phyloP scores from a whole-genome alignment of 2,329 filamentous ascomycete species.

The Leptographium galeiforme region DNA sequence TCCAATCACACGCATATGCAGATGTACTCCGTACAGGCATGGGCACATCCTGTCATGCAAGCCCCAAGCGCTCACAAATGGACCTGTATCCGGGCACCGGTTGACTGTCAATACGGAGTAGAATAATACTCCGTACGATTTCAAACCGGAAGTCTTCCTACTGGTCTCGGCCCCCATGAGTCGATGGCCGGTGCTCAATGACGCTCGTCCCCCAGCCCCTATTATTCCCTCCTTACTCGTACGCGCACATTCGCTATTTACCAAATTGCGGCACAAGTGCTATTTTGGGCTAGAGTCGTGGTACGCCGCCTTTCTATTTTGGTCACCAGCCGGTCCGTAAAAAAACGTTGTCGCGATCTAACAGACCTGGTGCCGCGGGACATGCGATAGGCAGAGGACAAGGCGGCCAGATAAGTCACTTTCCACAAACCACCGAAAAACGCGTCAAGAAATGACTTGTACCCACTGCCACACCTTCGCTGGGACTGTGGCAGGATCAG shows the following conservation, averaged over 20 bases:
- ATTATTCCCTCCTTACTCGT: not conserved
- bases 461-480: not conserved
- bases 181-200: not conserved
- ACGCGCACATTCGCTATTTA: not conserved
- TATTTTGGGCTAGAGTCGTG: slow-evolving; percentile 2
- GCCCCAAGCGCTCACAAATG: no score
- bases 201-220: not conserved
- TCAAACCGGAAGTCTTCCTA: no score
- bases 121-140: no score
- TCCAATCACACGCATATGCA: not conserved
- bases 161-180: no score
- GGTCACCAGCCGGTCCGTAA: not conserved
- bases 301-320: not conserved
- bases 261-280: not conserved
- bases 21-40: not conserved
- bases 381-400: not conserved
- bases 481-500: no score
- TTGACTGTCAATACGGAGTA: no score
- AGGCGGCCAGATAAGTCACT: not conserved
- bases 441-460: not conserved
- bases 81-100: no score
- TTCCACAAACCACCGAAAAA: not conserved
- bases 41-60: no score
- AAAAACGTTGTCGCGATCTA: not conserved
- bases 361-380: not conserved